phyloP scores from a whole-genome alignment of 2,329 filamentous ascomycete species.

The Paramyrothecium roridum region DNA sequence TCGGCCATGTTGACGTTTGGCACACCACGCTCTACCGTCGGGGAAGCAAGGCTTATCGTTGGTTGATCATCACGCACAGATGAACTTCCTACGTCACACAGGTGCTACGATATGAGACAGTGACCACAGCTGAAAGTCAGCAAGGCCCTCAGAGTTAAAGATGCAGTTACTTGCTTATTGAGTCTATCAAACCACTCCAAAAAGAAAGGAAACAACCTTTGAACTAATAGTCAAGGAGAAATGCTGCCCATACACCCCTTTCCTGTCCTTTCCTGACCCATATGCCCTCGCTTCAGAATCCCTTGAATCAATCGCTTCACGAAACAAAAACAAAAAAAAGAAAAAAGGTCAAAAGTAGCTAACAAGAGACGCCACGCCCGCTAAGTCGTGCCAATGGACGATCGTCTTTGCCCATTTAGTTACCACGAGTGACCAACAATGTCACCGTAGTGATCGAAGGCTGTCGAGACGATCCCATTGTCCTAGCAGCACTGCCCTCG shows the following conservation, averaged over 20 bases:
- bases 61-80: too few relatives aligned
- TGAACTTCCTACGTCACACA: neutral
- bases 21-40: too few relatives aligned
- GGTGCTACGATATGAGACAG: neutral
- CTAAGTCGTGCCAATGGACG: neutral
- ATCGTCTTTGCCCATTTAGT: too few relatives aligned
- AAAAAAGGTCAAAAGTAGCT: neutral
- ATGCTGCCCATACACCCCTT: neutral
- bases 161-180: neutral
- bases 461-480: neutral
- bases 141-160: neutral
- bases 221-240: neutral
- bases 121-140: neutral
- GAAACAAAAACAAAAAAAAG: too few relatives aligned
- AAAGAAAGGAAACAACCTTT: neutral
- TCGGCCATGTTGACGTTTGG: too few relatives aligned
- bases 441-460: neutral
- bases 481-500: neutral
- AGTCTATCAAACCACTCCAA: neutral
- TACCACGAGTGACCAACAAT: neutral
- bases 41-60: too few relatives aligned
- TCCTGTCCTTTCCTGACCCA: neutral
- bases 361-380: neutral
- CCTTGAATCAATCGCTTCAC: neutral
- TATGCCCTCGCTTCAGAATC: neutral